phyloP scores from a whole-genome alignment of 2,329 filamentous ascomycete genomes.

The Aspergillus sp. region DNA sequence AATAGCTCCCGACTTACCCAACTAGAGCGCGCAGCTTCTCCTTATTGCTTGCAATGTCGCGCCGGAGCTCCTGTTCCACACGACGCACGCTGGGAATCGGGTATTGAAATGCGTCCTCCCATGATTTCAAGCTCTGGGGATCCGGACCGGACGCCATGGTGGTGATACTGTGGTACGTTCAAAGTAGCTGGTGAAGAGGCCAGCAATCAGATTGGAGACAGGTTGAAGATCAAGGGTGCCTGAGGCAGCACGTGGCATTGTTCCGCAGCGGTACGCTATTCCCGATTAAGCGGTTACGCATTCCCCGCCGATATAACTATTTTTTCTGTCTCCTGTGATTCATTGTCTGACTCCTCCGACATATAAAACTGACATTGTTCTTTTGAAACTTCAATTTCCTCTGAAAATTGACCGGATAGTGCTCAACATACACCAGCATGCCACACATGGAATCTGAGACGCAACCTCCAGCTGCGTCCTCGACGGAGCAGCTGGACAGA shows the following conservation, averaged over 20 bases:
- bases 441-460: conserved; percentile 22
- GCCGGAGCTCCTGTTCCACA: conserved; percentile 58
- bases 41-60: conserved; percentile 56
- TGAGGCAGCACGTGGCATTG: conserved; percentile 8
- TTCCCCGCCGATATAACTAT: conserved; percentile 11
- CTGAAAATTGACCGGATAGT: not conserved
- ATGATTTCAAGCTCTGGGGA: conserved; percentile 50
- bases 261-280: conserved; percentile 4
- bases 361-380: not conserved
- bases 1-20: conserved; percentile 41
- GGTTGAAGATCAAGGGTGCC: conserved; percentile 8
- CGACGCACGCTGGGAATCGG: conserved; percentile 56
- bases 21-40: conserved; percentile 61
- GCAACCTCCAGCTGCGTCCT: conserved; percentile 7
- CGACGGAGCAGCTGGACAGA: conserved; percentile 15
- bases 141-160: conserved; percentile 52
- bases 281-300: not conserved
- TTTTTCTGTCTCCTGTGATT: conserved; percentile 2
- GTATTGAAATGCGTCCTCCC: conserved; percentile 63
- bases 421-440: conserved; percentile 12
- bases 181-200: conserved; percentile 7
- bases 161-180: conserved; percentile 3
- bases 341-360: not conserved
- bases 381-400: not conserved
- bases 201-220: conserved; percentile 2